Evolutionary conservation across 768 basidiomycete genomes (phyloP).

Genomic region (Sporobolomyces roseus): DNA sequence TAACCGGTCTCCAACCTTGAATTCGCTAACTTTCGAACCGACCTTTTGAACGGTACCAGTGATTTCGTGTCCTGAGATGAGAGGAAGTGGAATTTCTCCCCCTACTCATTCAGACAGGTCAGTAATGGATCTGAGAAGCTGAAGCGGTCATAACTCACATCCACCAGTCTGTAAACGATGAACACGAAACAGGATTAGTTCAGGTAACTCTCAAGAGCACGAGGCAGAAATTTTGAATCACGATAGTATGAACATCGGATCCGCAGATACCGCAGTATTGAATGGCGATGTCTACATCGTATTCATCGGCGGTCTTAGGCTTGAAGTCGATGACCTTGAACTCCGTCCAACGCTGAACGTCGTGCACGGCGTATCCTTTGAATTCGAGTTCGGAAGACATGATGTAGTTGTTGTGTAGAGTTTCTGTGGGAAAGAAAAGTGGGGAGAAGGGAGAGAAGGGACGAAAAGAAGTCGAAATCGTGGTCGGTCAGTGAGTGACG

Average conservation of each 20-base stretch:
- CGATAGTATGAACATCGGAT: constrained; percentile 44
- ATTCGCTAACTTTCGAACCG: constrained; percentile 49
- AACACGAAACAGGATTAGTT: no score
- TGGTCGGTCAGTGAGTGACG: no score
- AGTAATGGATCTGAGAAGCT: neutral
- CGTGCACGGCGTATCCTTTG: constrained; percentile 42
- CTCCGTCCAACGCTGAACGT: constrained; percentile 34
- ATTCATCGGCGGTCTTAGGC: constrained; percentile 39
- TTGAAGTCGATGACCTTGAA: constrained; percentile 31
- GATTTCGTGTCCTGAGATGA: constrained; percentile 42
- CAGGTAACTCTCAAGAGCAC: no score
- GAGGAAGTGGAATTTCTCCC: constrained; percentile 37
- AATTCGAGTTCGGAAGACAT: constrained; percentile 16
- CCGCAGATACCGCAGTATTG: constrained; percentile 41
- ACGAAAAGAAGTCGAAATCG: neutral
- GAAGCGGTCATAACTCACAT: neutral
- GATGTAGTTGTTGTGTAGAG: neutral
- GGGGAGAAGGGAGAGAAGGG: neutral
- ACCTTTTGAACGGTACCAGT: constrained; percentile 45
- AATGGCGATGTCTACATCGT: constrained; percentile 43
- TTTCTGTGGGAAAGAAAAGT: neutral
- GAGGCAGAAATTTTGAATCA: no score
- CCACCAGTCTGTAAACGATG: neutral
- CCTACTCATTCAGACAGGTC: neutral
- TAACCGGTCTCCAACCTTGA: constrained; percentile 48